phyloP scores from a whole-genome alignment of 1,139 yeast genomes.

The Kodamaea anthophila region DNA sequence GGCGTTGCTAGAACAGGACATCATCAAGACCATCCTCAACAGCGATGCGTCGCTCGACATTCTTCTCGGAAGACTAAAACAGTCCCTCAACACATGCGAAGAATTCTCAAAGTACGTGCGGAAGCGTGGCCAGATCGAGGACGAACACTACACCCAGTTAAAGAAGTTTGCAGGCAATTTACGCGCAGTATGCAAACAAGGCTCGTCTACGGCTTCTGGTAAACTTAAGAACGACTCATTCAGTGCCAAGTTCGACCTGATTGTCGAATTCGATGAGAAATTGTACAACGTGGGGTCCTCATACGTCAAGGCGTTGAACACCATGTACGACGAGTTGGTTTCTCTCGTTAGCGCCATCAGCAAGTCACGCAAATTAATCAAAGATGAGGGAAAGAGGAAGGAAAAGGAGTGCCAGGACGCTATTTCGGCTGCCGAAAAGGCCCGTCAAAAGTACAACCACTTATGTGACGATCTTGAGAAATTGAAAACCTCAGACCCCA shows the following conservation, averaged over 20 bases:
- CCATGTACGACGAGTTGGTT: constrained; percentile 81
- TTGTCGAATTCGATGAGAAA: constrained; percentile 74
- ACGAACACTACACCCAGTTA: constrained; percentile 68
- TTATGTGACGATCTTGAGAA: constrained; percentile 85
- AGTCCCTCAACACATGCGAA: constrained; percentile 73
- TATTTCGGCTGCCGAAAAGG: constrained; percentile 79
- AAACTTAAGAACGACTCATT: constrained; percentile 66
- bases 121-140: constrained; percentile 73
- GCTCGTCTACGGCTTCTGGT: constrained; percentile 10
- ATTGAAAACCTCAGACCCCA: constrained; percentile 73
- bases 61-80: constrained; percentile 67
- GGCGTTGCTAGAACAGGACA: constrained; percentile 22
- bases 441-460: constrained; percentile 72
- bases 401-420: constrained; percentile 85
- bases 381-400: constrained; percentile 74
- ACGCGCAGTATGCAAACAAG: constrained; percentile 43
- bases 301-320: constrained; percentile 71
- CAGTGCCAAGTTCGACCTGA: constrained; percentile 55
- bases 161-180: constrained; percentile 59
- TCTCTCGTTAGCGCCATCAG: constrained; percentile 67
- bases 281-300: constrained; percentile 66
- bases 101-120: constrained; percentile 76
- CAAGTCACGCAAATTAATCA: constrained; percentile 64
- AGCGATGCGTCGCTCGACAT: constrained; percentile 52
- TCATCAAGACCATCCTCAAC: constrained; percentile 26